A percentile compares a stretch with the other conserved stretches of the same genome.
Evolutionary conservation across 2,329 filamentous ascomycete species (phyloP).

Genomic region (Periconia macrospinosa): DNA sequence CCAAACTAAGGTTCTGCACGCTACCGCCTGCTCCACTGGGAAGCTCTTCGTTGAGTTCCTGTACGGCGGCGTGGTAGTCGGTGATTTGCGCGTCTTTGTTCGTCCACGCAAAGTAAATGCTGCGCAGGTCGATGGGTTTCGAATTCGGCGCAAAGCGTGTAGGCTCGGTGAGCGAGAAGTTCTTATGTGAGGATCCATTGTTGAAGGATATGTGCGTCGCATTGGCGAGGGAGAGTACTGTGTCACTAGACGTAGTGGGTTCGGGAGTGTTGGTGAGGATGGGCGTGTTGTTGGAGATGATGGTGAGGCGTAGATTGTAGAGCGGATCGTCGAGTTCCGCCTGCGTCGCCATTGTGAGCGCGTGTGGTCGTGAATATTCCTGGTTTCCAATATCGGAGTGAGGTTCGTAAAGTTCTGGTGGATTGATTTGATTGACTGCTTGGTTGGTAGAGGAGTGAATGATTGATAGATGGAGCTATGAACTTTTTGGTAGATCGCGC

Average conservation of each 20-base stretch:
- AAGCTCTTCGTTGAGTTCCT: slow-evolving; percentile 78
- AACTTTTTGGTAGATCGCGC: not conserved
- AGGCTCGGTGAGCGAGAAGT: slow-evolving; percentile 69
- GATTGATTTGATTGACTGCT: not conserved
- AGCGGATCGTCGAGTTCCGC: slow-evolving; percentile 66
- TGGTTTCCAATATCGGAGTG: not conserved
- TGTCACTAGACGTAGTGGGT: slow-evolving; percentile 62
- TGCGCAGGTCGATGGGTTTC: slow-evolving; percentile 79
- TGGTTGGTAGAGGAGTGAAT: not conserved
- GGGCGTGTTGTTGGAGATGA: slow-evolving; percentile 70
- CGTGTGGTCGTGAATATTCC: not conserved
- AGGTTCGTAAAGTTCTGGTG: not conserved
- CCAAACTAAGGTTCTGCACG: slow-evolving; percentile 87
- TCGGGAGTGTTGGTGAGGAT: slow-evolving; percentile 74
- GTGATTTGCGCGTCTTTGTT: slow-evolving; percentile 89
- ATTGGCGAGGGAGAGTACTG: slow-evolving; percentile 62
- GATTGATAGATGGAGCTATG: not conserved
- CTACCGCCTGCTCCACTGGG: slow-evolving; percentile 62
- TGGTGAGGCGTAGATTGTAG: slow-evolving; percentile 79
- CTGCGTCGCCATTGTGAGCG: slow-evolving; percentile 27
- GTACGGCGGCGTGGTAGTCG: slow-evolving; percentile 85
- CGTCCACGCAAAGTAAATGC: slow-evolving; percentile 94
- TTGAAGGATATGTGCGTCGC: slow-evolving; percentile 65
- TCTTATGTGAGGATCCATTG: slow-evolving; percentile 59
- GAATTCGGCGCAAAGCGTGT: slow-evolving; percentile 81